Evolutionary conservation across 169 alveolate genomes (phyloP).

Genomic region (Perkinsus chesapeaki): DNA sequence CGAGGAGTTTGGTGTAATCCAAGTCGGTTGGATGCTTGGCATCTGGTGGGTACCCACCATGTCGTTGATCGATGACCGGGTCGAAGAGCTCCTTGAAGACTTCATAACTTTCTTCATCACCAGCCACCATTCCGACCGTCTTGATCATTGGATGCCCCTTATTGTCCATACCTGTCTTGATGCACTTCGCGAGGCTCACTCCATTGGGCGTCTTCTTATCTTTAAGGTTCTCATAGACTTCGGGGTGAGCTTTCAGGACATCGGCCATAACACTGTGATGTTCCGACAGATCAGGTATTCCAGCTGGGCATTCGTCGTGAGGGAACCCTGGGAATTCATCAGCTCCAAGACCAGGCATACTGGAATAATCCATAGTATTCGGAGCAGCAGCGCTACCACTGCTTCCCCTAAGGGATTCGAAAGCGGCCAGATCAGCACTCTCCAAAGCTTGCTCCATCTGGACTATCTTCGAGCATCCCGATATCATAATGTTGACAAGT

Average conservation of each 20-base stretch:
- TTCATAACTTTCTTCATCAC: constrained; percentile 27
- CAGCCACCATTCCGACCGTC: constrained; percentile 30
- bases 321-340: constrained; percentile 24
- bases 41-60: constrained; percentile 15
- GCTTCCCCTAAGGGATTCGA: neutral
- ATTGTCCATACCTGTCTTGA: constrained; percentile 31
- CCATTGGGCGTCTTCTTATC: constrained; percentile 14
- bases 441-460: constrained; percentile 14
- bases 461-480: constrained; percentile 8
- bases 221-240: constrained; percentile 3
- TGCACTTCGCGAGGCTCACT: constrained; percentile 18
- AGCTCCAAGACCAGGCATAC: constrained; percentile 20
- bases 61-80: constrained; percentile 21
- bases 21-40: constrained; percentile 35
- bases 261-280: constrained; percentile 18
- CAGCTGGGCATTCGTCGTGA: constrained; percentile 16
- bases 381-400: neutral
- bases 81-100: constrained; percentile 15
- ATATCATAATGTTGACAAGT: constrained; percentile 18
- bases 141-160: constrained; percentile 33
- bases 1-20: constrained; percentile 16
- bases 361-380: neutral
- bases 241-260: constrained; percentile 1
- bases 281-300: neutral
- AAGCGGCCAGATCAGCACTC: constrained; percentile 6